phyloP scores from a whole-genome alignment of 1,139 yeast genomes.

The Geotrichum siamense region DNA sequence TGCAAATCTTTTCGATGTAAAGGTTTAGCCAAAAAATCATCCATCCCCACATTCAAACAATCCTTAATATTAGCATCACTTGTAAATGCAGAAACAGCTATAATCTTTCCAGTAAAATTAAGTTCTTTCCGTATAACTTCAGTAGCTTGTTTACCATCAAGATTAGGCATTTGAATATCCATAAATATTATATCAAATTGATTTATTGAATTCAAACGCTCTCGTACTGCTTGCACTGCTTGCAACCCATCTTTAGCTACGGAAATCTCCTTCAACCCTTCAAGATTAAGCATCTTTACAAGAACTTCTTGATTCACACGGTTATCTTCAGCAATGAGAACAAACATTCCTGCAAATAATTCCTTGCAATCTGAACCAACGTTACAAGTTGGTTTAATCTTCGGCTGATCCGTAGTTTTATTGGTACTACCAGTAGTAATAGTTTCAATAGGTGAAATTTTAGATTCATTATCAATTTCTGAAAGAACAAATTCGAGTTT shows the following conservation, averaged over 20 bases:
- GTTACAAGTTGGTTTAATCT: background rate
- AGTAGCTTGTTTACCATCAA: conserved; percentile 85
- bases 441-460: background rate
- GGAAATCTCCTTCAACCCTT: conserved; percentile 64
- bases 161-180: conserved; percentile 97
- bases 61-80: conserved; percentile 83
- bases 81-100: conserved; percentile 92
- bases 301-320: conserved; percentile 91
- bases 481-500: background rate
- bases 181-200: conserved; percentile 68
- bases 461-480: background rate
- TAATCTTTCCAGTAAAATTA: conserved; percentile 62
- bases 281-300: conserved; percentile 76
- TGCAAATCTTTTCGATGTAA: conserved; percentile 45
- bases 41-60: conserved; percentile 81
- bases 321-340: conserved; percentile 93
- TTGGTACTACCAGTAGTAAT: background rate
- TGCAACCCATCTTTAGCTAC: conserved; percentile 90
- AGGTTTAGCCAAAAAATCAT: conserved; percentile 85
- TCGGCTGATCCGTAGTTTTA: background rate
- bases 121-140: conserved; percentile 56
- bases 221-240: conserved; percentile 56
- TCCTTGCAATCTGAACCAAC: background rate
- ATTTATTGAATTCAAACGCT: conserved; percentile 27
- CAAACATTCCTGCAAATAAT: conserved; percentile 25